These are phyloP conservation scores for Psilocybe cubensis DNA, from an alignment of 768 basidiomycete species.

Conservation along the genomic window DNA sequence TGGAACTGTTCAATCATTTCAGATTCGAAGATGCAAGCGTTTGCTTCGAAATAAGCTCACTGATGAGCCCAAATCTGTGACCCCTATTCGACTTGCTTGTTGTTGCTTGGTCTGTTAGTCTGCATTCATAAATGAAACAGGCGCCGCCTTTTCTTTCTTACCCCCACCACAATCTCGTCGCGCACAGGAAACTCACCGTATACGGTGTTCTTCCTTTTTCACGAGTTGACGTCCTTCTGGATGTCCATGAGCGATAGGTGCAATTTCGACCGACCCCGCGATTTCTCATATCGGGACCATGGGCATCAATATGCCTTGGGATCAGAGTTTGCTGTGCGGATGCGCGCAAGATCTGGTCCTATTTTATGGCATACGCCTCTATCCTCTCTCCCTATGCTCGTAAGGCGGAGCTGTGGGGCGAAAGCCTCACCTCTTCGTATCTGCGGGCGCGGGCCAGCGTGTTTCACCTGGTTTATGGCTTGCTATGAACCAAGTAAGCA, in stretches of 20 bases:
- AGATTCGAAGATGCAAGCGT: not conserved
- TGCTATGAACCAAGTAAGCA: not conserved
- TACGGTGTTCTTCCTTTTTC: not conserved
- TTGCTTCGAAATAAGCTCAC: not conserved
- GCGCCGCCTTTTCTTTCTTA: not conserved
- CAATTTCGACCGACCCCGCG: not conserved
- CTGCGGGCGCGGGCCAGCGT: not conserved
- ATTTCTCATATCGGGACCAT: not conserved
- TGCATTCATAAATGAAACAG: not conserved
- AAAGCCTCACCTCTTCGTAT: not conserved
- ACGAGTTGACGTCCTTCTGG: not conserved
- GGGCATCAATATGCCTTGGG: not conserved
- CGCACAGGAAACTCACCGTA: not conserved
- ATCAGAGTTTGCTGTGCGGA: not conserved
- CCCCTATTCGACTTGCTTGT: not conserved
- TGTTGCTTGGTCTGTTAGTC: not conserved
- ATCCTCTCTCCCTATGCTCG: not conserved
- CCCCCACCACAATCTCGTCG: not conserved
- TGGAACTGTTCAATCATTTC: not conserved
- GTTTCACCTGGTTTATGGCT: not conserved
- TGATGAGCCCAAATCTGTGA: not conserved
- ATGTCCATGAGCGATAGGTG: not conserved
- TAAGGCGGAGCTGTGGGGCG: not conserved
- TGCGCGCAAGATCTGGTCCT: not conserved
- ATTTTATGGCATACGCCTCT: not conserved